phyloP scores from a whole-genome alignment of 2,329 filamentous ascomycete species.

The Nigrograna mackinnonii region DNA sequence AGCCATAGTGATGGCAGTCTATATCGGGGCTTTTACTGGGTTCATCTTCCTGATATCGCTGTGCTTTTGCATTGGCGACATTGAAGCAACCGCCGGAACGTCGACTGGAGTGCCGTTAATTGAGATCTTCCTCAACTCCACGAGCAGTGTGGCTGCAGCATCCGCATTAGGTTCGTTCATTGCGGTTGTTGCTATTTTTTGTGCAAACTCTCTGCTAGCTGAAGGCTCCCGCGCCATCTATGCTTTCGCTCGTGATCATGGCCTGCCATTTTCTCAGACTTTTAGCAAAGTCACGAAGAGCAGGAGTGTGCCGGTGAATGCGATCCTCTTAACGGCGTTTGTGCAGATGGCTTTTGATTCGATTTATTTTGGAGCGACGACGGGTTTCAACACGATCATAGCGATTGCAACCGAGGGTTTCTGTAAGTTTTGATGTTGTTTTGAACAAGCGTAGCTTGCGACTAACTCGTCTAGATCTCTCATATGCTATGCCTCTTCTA shows the following conservation, averaged over 20 bases:
- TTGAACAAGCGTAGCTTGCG: too few species aligned
- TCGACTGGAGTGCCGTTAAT: slow-evolving; percentile 57
- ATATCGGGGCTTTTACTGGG: slow-evolving; percentile 45
- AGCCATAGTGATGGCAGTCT: slow-evolving; percentile 44
- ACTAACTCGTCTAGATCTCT: slow-evolving; percentile 49
- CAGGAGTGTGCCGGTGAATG: slow-evolving; percentile 53
- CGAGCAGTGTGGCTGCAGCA: slow-evolving; percentile 48
- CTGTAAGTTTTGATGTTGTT: slow-evolving; percentile 44
- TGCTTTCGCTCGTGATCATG: slow-evolving; percentile 55
- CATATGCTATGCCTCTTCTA: slow-evolving; percentile 60
- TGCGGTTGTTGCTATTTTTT: slow-evolving; percentile 51
- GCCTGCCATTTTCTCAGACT: slow-evolving; percentile 54
- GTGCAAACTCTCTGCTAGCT: slow-evolving; percentile 51
- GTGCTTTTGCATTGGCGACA: slow-evolving; percentile 48
- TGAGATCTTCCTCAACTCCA: slow-evolving; percentile 57
- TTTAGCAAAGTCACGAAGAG: slow-evolving; percentile 52
- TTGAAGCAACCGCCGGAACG: slow-evolving; percentile 49
- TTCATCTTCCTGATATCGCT: slow-evolving; percentile 45
- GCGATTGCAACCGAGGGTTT: slow-evolving; percentile 62
- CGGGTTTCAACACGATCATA: slow-evolving; percentile 60
- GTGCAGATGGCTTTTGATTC: slow-evolving; percentile 58
- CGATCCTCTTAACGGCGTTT: slow-evolving; percentile 50
- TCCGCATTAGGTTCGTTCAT: slow-evolving; percentile 53
- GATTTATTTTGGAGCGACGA: slow-evolving; percentile 59
- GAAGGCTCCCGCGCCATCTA: slow-evolving; percentile 53